Conservation (phyloP, 257 asterid genomes). For the Rhazya stricta region DNA sequence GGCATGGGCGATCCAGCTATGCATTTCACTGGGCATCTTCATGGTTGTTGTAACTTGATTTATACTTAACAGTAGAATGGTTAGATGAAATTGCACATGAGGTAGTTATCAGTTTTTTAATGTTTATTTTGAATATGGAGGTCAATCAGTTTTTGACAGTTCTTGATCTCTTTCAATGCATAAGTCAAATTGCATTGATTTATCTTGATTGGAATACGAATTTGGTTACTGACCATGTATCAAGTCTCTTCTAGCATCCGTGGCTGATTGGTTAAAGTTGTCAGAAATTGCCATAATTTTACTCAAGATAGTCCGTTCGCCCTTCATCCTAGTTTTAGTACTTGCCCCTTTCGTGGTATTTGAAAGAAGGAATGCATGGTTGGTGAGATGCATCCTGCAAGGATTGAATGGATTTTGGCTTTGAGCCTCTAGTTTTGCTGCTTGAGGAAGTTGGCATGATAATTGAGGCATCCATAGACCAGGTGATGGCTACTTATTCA, state of each 20-base stretch:
- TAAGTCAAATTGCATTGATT: not conserved
- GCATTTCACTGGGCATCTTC: not conserved
- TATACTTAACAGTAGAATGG: not conserved
- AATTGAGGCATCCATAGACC: not conserved
- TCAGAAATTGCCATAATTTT: not conserved
- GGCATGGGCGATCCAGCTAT: not conserved
- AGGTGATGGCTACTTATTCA: not conserved
- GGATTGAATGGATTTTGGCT: slow-evolving; percentile 1
- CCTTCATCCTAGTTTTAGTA: not conserved
- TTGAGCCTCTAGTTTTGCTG: not conserved
- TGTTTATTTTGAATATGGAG: not conserved
- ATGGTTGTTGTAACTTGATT: not conserved
- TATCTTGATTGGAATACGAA: not conserved
- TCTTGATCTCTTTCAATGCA: not conserved
- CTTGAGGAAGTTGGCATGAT: not conserved
- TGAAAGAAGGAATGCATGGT: not conserved
- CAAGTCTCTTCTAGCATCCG: not conserved
- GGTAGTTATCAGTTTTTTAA: not conserved
- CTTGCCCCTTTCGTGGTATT: not conserved
- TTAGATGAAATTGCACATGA: not conserved
- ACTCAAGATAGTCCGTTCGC: not conserved
- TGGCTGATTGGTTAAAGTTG: not conserved
- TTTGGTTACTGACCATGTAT: not conserved
- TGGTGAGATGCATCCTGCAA: not conserved
- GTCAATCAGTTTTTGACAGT: not conserved